Base-by-base conservation (phyloP, 495 filamentous ascomycete species). In the Aspergillus ellipticus region DNA sequence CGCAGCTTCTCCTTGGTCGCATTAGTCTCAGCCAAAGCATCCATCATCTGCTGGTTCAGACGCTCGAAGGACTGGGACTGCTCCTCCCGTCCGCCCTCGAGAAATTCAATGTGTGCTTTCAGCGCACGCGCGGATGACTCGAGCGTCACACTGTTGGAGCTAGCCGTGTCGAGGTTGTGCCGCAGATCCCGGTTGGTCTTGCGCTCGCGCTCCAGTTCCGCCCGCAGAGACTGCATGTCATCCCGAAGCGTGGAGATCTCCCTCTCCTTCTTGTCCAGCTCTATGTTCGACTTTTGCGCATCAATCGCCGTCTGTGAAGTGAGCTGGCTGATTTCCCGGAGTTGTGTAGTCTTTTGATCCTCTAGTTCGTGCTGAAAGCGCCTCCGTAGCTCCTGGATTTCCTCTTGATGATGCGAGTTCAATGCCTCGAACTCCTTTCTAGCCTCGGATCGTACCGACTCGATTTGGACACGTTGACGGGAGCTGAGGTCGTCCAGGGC, bases 61-160 rank as follows among this genome's bases (percentile, higher is more conserved):
- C 84, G 80, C 24, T 88, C 84, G 66, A 90, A 95, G 31, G 87
- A 81, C 56, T 89, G 77, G 4, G 88, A 90, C 65, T 96, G 90
- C 29, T 89, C 85, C 67, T 96, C 89, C 61, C 85, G 86, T 55
- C 90, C 89, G 11, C 88, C 90, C 70, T 97, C 90, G 17, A 97
- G 82, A 65, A 92, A 91, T 54, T 94, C 86, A 52, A 94, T 89
- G 43, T 89, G 85, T 4, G 86, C 86, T 57, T 85, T 84, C 37
- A 95, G 81, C 9, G 86, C 86, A 46, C 85, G 83, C 35, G 86
- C 85, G 4, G 87, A 83, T 2, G 84, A 85, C 55, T 96, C 91
- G 17, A 97, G 68, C 0, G 79, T 81, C 31, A 85, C 71, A 49
- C 79, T 80, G n/a, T 83, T 84, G 26, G 78, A 78, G 31, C 82